Evolutionary conservation across 2,329 filamentous ascomycete genomes (phyloP).

Genomic region (Cladosporium sp.): DNA sequence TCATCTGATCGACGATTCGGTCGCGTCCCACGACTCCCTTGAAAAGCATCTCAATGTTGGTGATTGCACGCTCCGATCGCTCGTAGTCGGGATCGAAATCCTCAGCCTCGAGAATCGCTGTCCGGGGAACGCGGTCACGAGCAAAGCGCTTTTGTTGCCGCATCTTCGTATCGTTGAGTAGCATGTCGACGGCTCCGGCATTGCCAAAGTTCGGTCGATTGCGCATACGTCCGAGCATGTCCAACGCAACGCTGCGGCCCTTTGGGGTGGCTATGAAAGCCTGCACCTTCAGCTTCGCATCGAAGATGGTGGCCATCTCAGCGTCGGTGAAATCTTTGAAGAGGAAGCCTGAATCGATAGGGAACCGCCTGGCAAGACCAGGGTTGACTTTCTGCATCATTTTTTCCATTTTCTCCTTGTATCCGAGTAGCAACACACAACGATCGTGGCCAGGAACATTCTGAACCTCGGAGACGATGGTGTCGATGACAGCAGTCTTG

Average conservation of each 20-base stretch:
- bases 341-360: slow-evolving; percentile 60
- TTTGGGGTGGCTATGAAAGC: slow-evolving; percentile 54
- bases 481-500: slow-evolving; percentile 69
- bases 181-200: slow-evolving; percentile 71
- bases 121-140: slow-evolving; percentile 29
- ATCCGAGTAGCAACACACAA: slow-evolving; percentile 71
- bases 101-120: slow-evolving; percentile 41
- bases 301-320: slow-evolving; percentile 61
- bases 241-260: slow-evolving; percentile 57
- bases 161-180: slow-evolving; percentile 60
- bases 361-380: slow-evolving; percentile 67
- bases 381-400: slow-evolving; percentile 76
- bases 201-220: slow-evolving; percentile 71
- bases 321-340: slow-evolving; percentile 68
- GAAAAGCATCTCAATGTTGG: slow-evolving; percentile 58
- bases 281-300: slow-evolving; percentile 61
- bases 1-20: slow-evolving; percentile 53
- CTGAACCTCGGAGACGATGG: slow-evolving; percentile 72
- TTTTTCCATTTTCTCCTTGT: slow-evolving; percentile 66
- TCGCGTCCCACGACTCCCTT: slow-evolving; percentile 61
- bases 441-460: slow-evolving; percentile 69
- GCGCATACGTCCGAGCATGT: slow-evolving; percentile 60
- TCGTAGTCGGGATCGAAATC: slow-evolving; percentile 64
- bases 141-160: slow-evolving; percentile 49
- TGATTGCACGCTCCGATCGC: slow-evolving; percentile 49